A percentile compares a stretch with the other conserved stretches of the same genome.
phyloP scores from a whole-genome alignment of 208 protist species.

The Phytomonas sp. region DNA sequence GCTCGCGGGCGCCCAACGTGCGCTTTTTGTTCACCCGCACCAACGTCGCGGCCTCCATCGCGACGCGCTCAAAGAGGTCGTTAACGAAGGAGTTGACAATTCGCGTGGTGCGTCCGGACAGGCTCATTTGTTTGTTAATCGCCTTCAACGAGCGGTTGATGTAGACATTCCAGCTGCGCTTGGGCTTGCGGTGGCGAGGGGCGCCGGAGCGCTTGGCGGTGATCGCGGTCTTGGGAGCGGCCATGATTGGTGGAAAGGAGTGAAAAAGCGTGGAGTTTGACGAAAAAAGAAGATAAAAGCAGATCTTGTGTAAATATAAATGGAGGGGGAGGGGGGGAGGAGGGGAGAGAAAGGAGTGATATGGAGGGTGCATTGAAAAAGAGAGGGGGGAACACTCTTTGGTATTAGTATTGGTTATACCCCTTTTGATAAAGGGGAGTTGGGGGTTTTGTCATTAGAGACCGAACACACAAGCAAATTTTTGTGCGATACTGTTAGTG shows the following conservation, averaged over 20 bases:
- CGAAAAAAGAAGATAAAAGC: too few relatives aligned
- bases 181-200: constrained; percentile 63
- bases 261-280: too few relatives aligned
- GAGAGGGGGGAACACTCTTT: too few relatives aligned
- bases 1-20: constrained; percentile 93
- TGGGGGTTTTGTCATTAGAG: too few relatives aligned
- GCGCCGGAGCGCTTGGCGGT: constrained; percentile 21
- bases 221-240: constrained; percentile 13
- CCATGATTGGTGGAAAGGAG: not conserved
- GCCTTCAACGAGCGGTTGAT: constrained; percentile 92
- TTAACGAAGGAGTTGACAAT: constrained; percentile 98
- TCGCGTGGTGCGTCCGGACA: constrained; percentile 93
- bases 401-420: too few relatives aligned
- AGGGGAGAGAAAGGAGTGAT: too few relatives aligned
- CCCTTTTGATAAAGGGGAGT: too few relatives aligned
- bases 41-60: constrained; percentile 89
- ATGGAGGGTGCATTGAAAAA: too few relatives aligned
- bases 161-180: constrained; percentile 83
- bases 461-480: too few relatives aligned
- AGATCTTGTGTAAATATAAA: too few relatives aligned
- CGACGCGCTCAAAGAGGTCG: constrained; percentile 97
- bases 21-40: constrained; percentile 93
- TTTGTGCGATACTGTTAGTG: too few relatives aligned
- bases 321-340: too few relatives aligned
- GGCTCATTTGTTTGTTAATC: constrained; percentile 94